These are phyloP conservation scores for Hawksworthiomyces lignivorus DNA, from an alignment of 2,329 filamentous ascomycete genomes.

Conservation along the genomic window DNA sequence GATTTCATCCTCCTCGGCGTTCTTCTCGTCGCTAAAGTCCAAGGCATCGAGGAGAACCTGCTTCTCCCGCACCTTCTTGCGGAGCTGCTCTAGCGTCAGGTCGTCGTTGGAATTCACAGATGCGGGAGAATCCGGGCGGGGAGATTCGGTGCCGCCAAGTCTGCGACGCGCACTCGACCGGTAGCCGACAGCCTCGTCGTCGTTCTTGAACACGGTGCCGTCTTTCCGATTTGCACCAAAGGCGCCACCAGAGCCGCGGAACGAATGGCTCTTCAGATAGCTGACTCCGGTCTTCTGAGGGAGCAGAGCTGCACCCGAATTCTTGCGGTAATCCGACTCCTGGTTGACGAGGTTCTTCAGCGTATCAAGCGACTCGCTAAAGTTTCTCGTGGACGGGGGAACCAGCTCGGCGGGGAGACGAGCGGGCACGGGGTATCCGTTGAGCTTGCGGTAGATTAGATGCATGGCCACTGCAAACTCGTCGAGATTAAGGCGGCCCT, in stretches of 20 bases:
- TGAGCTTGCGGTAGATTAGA: slow-evolving; percentile 93
- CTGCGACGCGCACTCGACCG: slow-evolving; percentile 87
- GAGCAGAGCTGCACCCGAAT: slow-evolving; percentile 79
- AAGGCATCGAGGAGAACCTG: slow-evolving; percentile 91
- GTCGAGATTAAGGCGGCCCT: slow-evolving; percentile 87
- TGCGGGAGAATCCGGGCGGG: slow-evolving; percentile 69
- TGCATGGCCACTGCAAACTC: slow-evolving; percentile 99
- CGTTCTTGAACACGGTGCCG: slow-evolving; percentile 93
- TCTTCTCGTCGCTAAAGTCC: slow-evolving; percentile 90
- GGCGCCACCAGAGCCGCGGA: slow-evolving; percentile 57
- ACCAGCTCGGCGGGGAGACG: slow-evolving; percentile 85
- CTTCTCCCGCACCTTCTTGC: slow-evolving; percentile 89
- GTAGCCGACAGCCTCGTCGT: slow-evolving; percentile 87
- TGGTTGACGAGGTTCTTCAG: slow-evolving; percentile 84
- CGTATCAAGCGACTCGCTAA: slow-evolving; percentile 86
- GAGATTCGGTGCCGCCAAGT: slow-evolving; percentile 56
- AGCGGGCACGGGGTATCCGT: slow-evolving; percentile 86
- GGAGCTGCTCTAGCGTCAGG: slow-evolving; percentile 74
- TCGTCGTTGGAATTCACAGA: slow-evolving; percentile 71
- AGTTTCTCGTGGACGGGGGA: slow-evolving; percentile 87
- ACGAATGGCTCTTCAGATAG: slow-evolving; percentile 93
- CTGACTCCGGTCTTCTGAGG: slow-evolving; percentile 97
- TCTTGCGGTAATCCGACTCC: slow-evolving; percentile 84
- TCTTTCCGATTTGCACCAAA: slow-evolving; percentile 68
- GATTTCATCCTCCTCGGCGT: slow-evolving; percentile 82